Conservation (phyloP, 371 early-diverging fungal genomes). For the Funneliformis caledonium region DNA sequence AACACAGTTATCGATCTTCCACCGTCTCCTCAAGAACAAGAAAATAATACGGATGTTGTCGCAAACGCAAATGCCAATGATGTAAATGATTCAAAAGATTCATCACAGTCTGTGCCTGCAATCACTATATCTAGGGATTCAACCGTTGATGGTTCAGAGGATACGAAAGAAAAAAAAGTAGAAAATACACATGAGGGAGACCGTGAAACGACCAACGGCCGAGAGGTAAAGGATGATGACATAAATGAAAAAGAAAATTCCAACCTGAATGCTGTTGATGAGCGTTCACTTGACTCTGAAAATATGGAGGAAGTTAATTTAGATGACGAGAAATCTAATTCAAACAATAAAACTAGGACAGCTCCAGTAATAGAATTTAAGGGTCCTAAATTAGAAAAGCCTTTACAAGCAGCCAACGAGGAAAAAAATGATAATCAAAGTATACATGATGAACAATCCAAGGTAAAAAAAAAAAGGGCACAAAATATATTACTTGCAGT, state of each 20-base stretch:
- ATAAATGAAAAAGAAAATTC: constrained; percentile 41
- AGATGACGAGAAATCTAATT: constrained; percentile 40
- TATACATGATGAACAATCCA: constrained; percentile 43
- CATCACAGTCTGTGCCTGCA: constrained; percentile 8
- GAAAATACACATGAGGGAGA: constrained; percentile 41
- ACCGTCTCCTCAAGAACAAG: neutral
- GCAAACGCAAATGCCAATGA: constrained; percentile 22
- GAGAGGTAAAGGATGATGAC: constrained; percentile 40
- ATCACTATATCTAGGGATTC: constrained; percentile 44
- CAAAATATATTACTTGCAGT: neutral
- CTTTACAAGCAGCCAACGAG: constrained; percentile 47
- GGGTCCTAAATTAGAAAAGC: constrained; percentile 47
- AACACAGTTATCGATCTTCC: neutral
- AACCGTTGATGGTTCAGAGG: constrained; percentile 27
- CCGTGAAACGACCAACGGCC: constrained; percentile 39
- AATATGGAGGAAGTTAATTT: constrained; percentile 44
- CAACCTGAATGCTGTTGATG: constrained; percentile 37
- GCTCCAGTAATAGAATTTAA: constrained; percentile 39
- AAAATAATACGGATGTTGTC: neutral
- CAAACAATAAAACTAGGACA: constrained; percentile 16
- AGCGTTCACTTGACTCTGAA: constrained; percentile 42
- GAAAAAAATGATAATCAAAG: constrained; percentile 44
- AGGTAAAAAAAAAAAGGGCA: neutral
- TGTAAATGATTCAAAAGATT: constrained; percentile 31
- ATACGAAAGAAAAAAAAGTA: constrained; percentile 35